phyloP scores from a whole-genome alignment of 495 filamentous ascomycete species.

The Podospora pseudopauciseta region DNA sequence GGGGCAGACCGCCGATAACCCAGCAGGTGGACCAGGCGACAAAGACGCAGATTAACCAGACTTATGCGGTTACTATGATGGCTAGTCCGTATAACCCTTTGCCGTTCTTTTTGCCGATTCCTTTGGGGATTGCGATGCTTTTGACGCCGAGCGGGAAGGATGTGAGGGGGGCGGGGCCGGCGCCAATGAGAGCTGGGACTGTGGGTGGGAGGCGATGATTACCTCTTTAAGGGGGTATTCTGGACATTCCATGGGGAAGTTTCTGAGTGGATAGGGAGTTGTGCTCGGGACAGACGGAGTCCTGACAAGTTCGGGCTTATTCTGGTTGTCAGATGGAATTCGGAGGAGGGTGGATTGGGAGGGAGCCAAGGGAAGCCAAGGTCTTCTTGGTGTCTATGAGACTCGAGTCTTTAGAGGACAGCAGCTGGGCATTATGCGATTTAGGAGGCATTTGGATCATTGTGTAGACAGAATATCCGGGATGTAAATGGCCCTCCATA shows the following conservation, averaged over 20 bases:
- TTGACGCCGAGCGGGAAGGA: constrained; percentile 7
- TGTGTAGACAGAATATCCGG: neutral
- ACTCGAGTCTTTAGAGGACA: neutral
- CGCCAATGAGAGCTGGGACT: neutral
- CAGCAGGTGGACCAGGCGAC: constrained; percentile 18
- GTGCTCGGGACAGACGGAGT: neutral
- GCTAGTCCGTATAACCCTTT: constrained; percentile 23
- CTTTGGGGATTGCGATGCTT: constrained; percentile 26
- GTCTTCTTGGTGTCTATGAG: neutral
- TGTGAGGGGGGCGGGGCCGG: neutral
- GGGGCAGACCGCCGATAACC: neutral
- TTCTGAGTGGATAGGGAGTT: neutral
- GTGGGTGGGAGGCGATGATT: neutral
- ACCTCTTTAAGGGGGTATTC: neutral
- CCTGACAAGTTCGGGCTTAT: neutral
- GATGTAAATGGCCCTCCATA: neutral
- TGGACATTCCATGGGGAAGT: neutral
- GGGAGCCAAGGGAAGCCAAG: neutral
- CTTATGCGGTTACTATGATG: constrained; percentile 27
- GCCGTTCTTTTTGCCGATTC: constrained; percentile 27
- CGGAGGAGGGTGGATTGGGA: neutral
- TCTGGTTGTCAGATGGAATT: neutral
- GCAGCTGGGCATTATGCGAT: neutral
- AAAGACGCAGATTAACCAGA: constrained; percentile 30
- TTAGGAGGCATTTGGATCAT: neutral